These are phyloP conservation scores for Debaryomyces nepalensis DNA, from an alignment of 1,139 yeast genomes.

Conservation along the genomic window DNA sequence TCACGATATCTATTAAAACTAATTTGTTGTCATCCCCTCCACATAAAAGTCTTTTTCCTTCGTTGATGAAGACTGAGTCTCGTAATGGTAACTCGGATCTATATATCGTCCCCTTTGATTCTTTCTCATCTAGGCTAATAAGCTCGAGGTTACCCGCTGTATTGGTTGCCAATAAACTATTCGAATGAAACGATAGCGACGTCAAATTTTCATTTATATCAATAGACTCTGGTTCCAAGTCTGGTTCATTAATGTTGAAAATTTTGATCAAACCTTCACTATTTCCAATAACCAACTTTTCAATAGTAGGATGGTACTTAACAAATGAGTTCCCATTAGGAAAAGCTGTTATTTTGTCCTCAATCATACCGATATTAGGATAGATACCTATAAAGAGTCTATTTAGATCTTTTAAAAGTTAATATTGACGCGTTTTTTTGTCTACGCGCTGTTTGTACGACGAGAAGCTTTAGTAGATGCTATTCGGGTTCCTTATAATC, in stretches of 20 bases:
- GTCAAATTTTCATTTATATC: conserved; percentile 53
- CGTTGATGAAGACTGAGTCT: conserved; percentile 67
- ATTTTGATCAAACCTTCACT: conserved; percentile 55
- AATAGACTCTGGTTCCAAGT: conserved; percentile 58
- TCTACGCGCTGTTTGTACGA: too few species aligned
- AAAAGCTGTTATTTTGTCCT: conserved; percentile 41
- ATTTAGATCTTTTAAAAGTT: not conserved
- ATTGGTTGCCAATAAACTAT: conserved; percentile 33
- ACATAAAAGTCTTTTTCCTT: conserved; percentile 67
- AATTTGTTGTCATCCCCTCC: conserved; percentile 81
- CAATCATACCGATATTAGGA: conserved; percentile 10
- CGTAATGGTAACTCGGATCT: conserved; percentile 67
- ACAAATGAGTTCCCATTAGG: conserved; percentile 54
- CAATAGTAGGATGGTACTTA: conserved; percentile 34
- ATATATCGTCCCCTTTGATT: conserved; percentile 33
- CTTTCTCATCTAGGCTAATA: conserved; percentile 26
- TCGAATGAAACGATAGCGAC: conserved; percentile 29
- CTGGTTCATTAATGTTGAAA: conserved; percentile 49
- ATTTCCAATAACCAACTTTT: conserved; percentile 53
- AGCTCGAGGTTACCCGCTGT: conserved; percentile 43
- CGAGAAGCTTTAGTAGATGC: too few species aligned
- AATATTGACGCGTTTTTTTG: conserved; percentile 6
- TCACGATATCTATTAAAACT: conserved; percentile 53
- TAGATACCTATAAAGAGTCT: not conserved
- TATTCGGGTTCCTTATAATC: too few species aligned